Evolutionary conservation across 805 yeast species (phyloP), one percentile per base, ranked within the genome.

Genomic region (Wickerhamiella nectarea): DNA sequence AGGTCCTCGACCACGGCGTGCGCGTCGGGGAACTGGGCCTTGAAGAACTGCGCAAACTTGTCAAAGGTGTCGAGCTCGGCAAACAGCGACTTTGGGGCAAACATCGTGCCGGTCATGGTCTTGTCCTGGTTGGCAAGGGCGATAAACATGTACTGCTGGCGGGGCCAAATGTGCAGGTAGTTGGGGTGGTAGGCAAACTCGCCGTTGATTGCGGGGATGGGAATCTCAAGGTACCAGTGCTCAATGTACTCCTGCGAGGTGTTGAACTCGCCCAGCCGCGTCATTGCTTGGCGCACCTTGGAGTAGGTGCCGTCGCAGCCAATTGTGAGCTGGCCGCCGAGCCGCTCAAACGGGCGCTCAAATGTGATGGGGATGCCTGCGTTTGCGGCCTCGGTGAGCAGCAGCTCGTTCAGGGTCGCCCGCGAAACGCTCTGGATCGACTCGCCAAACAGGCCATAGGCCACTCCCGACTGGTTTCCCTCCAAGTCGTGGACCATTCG

Each of bases 111-210:
- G 0, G 95, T 87, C 60, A 86, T 87, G 5, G 94, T 78, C 0
- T 89, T 91, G 57, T 83, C 94, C 19, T 64, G 60, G 52, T 87
- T 87, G 8, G 96, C 82, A 46, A 87, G 68, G 0, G 95, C 95
- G 54, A 87, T 87, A 52, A 87, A 69, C 96, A 87, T 87, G 57
- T 68, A 83, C 43, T 81, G 69, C 46, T 77, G 74, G 37, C 95
- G 67, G 3, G 96, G 96, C 96, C 96, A 87, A 37, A 87, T 83
- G 55, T 87, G 96, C 41, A 87, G 68, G 57, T 83, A 85, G 61
- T 83, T 76, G 6, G 86, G 78, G 50, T 76, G 74, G 18, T 81
- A 65, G 14, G 66, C 62, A 53, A 76, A 81, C 18, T 49, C 37
- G 3, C 55, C 53, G 2, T 61, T 56, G 3, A 67, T 66, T 0